Evolutionary conservation across 1,284 basidiomycete genomes (phyloP).

Genomic region (Fistulina hepatica): DNA sequence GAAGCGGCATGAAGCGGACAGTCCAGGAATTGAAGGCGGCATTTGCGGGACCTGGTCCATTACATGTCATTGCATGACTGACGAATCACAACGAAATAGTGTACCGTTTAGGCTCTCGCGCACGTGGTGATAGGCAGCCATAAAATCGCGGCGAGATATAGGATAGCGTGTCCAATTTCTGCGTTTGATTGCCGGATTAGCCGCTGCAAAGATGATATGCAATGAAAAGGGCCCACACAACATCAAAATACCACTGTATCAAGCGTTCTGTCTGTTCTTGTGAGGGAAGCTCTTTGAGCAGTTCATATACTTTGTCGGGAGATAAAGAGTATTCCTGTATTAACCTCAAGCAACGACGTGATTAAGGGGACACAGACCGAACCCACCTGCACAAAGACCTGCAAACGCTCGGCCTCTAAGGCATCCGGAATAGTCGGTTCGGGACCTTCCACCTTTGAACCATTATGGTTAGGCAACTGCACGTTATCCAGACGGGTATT

Average conservation of each 20-base stretch:
- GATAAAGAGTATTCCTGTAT: constrained; percentile 86
- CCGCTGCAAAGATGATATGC: constrained; percentile 7
- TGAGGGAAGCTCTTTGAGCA: constrained; percentile 81
- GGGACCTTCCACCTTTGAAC: too few relatives aligned
- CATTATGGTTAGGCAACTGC: constrained; percentile 36
- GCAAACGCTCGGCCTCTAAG: constrained; percentile 66
- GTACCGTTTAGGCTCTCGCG: constrained; percentile 54
- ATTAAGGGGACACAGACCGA: too few relatives aligned
- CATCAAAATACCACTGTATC: constrained; percentile 64
- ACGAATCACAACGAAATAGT: too few relatives aligned
- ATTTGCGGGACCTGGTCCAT: too few relatives aligned
- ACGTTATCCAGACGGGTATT: constrained; percentile 7
- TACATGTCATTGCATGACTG: too few relatives aligned
- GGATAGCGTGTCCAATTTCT: constrained; percentile 96
- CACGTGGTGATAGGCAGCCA: constrained; percentile 70
- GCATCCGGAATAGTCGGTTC: too few relatives aligned
- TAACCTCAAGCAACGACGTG: too few relatives aligned
- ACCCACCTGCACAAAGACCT: constrained; percentile 74
- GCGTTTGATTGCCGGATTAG: constrained; percentile 10
- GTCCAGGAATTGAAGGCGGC: constrained; percentile 63
- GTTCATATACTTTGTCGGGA: constrained; percentile 78
- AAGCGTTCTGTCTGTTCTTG: constrained; percentile 62
- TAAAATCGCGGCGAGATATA: constrained; percentile 80
- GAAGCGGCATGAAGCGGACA: constrained; percentile 78
- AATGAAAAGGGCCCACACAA: constrained; percentile 42